A percentile compares a stretch with the other conserved stretches of the same genome.
These are phyloP conservation scores for Fusarium cyanostomum DNA, from an alignment of 2,329 filamentous ascomycete genomes.

Conservation along the genomic window DNA sequence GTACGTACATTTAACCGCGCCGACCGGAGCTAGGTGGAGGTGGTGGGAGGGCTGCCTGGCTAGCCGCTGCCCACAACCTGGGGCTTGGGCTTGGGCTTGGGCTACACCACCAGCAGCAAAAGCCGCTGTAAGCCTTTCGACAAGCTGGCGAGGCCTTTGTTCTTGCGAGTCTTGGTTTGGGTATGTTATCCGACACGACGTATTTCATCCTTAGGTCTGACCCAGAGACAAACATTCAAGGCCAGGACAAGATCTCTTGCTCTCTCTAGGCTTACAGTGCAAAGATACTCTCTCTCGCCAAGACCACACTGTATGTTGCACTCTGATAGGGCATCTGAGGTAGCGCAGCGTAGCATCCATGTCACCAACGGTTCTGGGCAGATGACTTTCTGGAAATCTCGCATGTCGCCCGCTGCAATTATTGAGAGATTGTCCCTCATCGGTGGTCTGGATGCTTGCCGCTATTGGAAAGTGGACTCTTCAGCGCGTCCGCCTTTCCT, in stretches of 20 bases:
- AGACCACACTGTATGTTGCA: neutral
- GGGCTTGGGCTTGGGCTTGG: conserved; percentile 6
- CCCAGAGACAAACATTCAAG: neutral
- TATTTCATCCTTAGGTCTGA: neutral
- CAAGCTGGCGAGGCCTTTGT: conserved; percentile 18
- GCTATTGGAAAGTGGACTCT: conserved; percentile 28
- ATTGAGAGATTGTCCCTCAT: conserved; percentile 12
- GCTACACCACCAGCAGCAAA: conserved; percentile 22
- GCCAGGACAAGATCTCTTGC: neutral
- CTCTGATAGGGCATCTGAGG: neutral
- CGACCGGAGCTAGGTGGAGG: conserved; percentile 23
- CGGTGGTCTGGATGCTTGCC: conserved; percentile 32
- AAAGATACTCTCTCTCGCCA: neutral
- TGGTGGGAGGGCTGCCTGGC: too few relatives aligned
- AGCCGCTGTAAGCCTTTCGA: conserved; percentile 21
- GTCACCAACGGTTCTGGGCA: conserved; percentile 14
- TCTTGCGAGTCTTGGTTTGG: conserved; percentile 9
- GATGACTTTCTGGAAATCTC: conserved; percentile 20
- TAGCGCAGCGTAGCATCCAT: conserved; percentile 12
- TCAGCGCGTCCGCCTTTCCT: conserved; percentile 20
- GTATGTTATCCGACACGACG: neutral
- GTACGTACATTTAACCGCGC: conserved; percentile 15
- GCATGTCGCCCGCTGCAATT: conserved; percentile 21
- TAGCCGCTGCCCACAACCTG: neutral
- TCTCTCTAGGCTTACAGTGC: neutral